Conservation (phyloP, 2,329 filamentous ascomycete genomes). For the Aureobasidium leucospermi region DNA sequence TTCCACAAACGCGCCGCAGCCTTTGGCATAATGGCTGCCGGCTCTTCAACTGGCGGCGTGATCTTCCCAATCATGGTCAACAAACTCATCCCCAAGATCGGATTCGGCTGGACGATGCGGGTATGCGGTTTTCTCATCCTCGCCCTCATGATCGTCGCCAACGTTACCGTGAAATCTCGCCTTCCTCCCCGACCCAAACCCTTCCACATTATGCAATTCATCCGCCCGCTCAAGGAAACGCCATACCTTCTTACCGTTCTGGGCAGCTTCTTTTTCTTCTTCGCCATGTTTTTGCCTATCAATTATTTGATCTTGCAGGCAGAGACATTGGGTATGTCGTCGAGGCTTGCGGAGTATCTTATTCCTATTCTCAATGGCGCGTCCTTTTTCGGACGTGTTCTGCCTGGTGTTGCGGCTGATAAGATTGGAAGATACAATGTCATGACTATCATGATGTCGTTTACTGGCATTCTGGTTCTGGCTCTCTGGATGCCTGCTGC, state of each 20-base stretch:
- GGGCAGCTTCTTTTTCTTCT: constrained; percentile 48
- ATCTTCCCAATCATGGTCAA: constrained; percentile 57
- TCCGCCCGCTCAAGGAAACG: constrained; percentile 27
- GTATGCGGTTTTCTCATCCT: constrained; percentile 55
- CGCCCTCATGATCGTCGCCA: constrained; percentile 46
- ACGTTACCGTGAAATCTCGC: constrained; percentile 46
- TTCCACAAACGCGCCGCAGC: constrained; percentile 42
- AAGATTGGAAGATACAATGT: constrained; percentile 48
- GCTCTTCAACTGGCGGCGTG: constrained; percentile 47
- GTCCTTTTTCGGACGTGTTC: constrained; percentile 46
- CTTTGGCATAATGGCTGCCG: constrained; percentile 43
- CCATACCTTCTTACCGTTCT: constrained; percentile 25
- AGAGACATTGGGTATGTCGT: constrained; percentile 41
- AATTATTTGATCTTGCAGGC: constrained; percentile 45
- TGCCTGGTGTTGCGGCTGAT: constrained; percentile 49
- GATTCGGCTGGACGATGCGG: constrained; percentile 53
- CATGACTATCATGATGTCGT: constrained; percentile 43
- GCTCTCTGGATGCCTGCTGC: constrained; percentile 48
- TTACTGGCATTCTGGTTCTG: constrained; percentile 42
- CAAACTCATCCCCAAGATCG: constrained; percentile 45
- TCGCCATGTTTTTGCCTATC: constrained; percentile 55
- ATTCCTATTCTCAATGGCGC: constrained; percentile 47
- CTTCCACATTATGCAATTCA: constrained; percentile 27
- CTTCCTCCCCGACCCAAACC: constrained; percentile 34
- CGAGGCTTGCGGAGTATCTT: constrained; percentile 44